phyloP scores from a whole-genome alignment of 2,329 filamentous ascomycete genomes.

The Ophiostoma ips region DNA sequence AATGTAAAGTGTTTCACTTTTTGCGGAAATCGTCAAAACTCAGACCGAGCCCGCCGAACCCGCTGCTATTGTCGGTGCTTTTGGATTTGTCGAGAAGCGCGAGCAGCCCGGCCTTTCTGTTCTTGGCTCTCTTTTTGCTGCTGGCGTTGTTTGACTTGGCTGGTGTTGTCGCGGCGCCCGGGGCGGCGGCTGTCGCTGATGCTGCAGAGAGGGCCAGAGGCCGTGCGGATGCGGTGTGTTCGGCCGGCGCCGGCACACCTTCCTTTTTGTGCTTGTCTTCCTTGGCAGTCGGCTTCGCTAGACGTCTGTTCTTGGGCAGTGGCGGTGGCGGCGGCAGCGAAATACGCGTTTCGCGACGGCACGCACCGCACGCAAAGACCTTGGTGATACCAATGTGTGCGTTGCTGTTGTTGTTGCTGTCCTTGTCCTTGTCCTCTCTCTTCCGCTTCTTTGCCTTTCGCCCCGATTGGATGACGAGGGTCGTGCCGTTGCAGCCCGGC shows the following conservation, averaged over 20 bases:
- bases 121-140: slow-evolving; percentile 48
- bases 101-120: slow-evolving; percentile 51
- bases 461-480: slow-evolving; percentile 24
- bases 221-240: not conserved
- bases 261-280: slow-evolving; percentile 2
- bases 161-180: slow-evolving; percentile 1
- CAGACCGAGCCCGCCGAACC: slow-evolving; percentile 25
- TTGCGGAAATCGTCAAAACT: slow-evolving; percentile 44
- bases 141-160: slow-evolving; percentile 15
- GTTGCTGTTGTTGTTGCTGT: not conserved
- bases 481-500: slow-evolving; percentile 29
- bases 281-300: slow-evolving; percentile 10
- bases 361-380: slow-evolving; percentile 31
- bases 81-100: slow-evolving; percentile 44
- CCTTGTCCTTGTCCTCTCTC: not conserved
- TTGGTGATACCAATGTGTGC: slow-evolving; percentile 22
- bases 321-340: slow-evolving; percentile 24
- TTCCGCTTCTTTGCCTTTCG: slow-evolving; percentile 5
- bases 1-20: too few relatives aligned
- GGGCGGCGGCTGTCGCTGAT: not conserved
- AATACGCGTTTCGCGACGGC: slow-evolving; percentile 29
- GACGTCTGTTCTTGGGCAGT: slow-evolving; percentile 14
- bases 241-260: not conserved
- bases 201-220: too few relatives aligned
- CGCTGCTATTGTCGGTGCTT: slow-evolving; percentile 11